A percentile compares a stretch with the other conserved stretches of the same genome.
Conservation (phyloP, 257 asterid genomes). For the Ophiorrhiza pumila region DNA sequence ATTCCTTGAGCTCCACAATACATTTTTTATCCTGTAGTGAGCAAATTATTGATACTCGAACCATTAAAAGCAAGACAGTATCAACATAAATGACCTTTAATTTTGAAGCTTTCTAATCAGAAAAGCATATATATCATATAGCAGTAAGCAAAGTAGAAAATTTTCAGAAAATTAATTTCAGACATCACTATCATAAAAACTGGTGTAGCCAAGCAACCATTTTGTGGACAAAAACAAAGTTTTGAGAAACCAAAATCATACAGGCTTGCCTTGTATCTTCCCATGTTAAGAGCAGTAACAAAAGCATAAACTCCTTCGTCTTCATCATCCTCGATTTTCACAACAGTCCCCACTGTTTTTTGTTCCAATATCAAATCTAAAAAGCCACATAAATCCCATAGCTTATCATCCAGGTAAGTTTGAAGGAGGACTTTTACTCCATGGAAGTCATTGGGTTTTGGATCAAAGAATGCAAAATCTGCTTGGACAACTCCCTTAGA, state of each 20-base stretch:
- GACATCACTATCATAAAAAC: too few relatives aligned
- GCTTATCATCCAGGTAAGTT: slow-evolving; percentile 60
- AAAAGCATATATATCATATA: background rate
- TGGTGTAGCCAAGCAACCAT: background rate
- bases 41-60: slow-evolving; percentile 9
- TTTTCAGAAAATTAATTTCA: background rate
- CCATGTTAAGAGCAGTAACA: slow-evolving; percentile 66
- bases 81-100: background rate
- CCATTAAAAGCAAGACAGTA: background rate
- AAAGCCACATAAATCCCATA: slow-evolving; percentile 88
- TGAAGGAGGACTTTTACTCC: slow-evolving; percentile 83
- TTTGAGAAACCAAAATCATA: background rate
- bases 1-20: slow-evolving; percentile 53
- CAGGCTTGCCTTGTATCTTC: slow-evolving; percentile 71
- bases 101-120: background rate
- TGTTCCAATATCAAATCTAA: slow-evolving; percentile 84
- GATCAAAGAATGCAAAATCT: slow-evolving; percentile 90
- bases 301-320: slow-evolving; percentile 80
- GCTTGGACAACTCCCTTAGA: slow-evolving; percentile 77
- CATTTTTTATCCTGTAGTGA: slow-evolving; percentile 48
- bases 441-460: slow-evolving; percentile 81
- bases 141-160: background rate
- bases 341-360: slow-evolving; percentile 82
- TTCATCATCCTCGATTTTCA: slow-evolving; percentile 75
- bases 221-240: background rate